A percentile compares a stretch with the other conserved stretches of the same genome.
Conservation (phyloP, 371 early-diverging fungal species). For the Mortierella sp. region DNA sequence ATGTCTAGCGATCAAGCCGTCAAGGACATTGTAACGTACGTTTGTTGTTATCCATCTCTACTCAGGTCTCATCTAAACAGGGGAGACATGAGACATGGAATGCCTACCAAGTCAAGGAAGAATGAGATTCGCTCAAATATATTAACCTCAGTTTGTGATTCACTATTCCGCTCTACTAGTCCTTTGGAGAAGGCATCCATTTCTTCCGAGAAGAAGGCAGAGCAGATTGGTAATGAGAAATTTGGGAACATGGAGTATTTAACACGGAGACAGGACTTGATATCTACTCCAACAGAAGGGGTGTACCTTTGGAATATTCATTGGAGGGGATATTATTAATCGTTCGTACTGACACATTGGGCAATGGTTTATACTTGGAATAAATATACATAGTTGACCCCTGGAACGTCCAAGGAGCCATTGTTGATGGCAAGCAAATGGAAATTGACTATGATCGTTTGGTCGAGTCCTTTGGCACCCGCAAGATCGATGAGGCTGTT, state of each 20-base stretch:
- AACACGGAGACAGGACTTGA: no score
- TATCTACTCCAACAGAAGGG: no score
- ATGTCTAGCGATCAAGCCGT: conserved; percentile 48
- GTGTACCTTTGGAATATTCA: no score
- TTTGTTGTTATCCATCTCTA: background rate
- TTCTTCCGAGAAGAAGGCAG: conserved; percentile 32
- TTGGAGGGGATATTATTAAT: no score
- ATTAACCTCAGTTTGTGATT: background rate
- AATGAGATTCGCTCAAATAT: conserved; percentile 18
- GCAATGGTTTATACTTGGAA: background rate
- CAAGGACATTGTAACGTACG: conserved; percentile 46
- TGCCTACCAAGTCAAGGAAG: background rate
- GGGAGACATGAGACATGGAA: background rate
- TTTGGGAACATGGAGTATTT: background rate
- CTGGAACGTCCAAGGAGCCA: conserved; percentile 97
- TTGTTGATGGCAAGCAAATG: conserved; percentile 86
- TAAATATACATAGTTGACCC: conserved; percentile 80
- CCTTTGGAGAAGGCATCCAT: conserved; percentile 44
- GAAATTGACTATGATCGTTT: conserved; percentile 98
- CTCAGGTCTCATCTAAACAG: background rate
- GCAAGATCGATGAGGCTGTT: conserved; percentile 81
- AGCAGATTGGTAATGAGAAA: conserved; percentile 39
- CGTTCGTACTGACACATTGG: background rate
- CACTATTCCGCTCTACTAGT: conserved; percentile 14
- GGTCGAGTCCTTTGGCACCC: conserved; percentile 96